These are phyloP conservation scores for Phytophthora sansomeana DNA, from an alignment of 352 stramenopile genomes.

Conservation along the genomic window DNA sequence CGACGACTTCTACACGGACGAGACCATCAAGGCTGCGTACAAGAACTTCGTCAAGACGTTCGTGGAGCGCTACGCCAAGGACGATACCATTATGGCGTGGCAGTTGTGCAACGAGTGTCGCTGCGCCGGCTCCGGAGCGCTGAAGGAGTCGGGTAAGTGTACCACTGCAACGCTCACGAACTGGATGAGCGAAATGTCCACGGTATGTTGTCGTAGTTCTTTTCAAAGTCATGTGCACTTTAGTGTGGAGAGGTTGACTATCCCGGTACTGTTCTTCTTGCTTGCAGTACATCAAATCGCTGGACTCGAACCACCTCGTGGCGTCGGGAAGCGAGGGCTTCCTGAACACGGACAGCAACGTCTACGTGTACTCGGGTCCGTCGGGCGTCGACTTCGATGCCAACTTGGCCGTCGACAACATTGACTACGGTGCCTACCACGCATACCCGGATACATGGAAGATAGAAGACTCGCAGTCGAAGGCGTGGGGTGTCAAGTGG, in stretches of 20 bases:
- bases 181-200: conserved; percentile 47
- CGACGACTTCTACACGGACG: conserved; percentile 45
- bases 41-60: conserved; percentile 43
- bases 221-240: no score
- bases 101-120: conserved; percentile 39
- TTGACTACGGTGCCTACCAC: conserved; percentile 48
- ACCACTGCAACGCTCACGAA: conserved; percentile 31
- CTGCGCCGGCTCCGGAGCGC: conserved; percentile 35
- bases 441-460: conserved; percentile 45
- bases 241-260: no score
- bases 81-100: conserved; percentile 42
- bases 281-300: conserved; percentile 44
- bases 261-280: no score
- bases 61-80: conserved; percentile 26
- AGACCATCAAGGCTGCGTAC: conserved; percentile 41
- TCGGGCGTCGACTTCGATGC: conserved; percentile 46
- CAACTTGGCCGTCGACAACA: conserved; percentile 33
- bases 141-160: conserved; percentile 36
- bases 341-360: conserved; percentile 47
- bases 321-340: conserved; percentile 41
- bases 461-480: conserved; percentile 22
- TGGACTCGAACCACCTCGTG: conserved; percentile 45
- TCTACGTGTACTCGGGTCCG: conserved; percentile 43
- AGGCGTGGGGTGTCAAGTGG: conserved; percentile 44
- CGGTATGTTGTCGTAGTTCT: conserved; percentile 30